Conservation (phyloP, 2,329 filamentous ascomycete genomes). For the Phialocephala sp. region DNA sequence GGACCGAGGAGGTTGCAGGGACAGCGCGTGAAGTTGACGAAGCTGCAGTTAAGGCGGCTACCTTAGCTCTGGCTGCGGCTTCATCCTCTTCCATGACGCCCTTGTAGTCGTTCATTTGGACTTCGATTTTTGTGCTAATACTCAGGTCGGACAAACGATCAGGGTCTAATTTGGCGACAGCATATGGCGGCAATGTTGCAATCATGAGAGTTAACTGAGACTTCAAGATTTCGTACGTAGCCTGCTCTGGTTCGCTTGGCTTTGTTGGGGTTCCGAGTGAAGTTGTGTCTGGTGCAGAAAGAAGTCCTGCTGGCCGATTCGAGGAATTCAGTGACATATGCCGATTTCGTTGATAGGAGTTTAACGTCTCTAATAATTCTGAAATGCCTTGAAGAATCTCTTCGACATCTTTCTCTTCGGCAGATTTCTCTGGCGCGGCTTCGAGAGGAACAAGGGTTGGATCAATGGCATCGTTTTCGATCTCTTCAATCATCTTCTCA, state of each 20-base stretch:
- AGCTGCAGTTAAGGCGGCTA: slow-evolving; percentile 32
- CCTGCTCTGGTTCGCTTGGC: slow-evolving; percentile 62
- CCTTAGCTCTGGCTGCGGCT: slow-evolving; percentile 37
- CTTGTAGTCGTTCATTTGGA: slow-evolving; percentile 53
- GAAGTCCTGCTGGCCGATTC: slow-evolving; percentile 64
- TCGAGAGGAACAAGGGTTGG: slow-evolving; percentile 52
- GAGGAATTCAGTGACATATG: slow-evolving; percentile 71
- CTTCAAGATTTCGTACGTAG: slow-evolving; percentile 58
- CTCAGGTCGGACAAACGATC: slow-evolving; percentile 59
- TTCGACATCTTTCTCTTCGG: slow-evolving; percentile 66
- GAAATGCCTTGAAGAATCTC: slow-evolving; percentile 75
- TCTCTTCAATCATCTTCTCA: slow-evolving; percentile 60
- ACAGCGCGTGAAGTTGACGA: slow-evolving; percentile 31
- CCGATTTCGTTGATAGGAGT: slow-evolving; percentile 80
- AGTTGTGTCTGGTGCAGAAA: slow-evolving; percentile 65
- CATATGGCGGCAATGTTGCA: slow-evolving; percentile 58
- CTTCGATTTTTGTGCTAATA: slow-evolving; percentile 56
- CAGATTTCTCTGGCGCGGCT: slow-evolving; percentile 54
- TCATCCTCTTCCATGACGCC: slow-evolving; percentile 62
- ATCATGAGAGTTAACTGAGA: slow-evolving; percentile 58
- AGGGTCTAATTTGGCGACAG: slow-evolving; percentile 61
- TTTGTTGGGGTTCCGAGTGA: slow-evolving; percentile 64
- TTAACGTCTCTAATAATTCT: slow-evolving; percentile 75
- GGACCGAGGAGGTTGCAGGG: slow-evolving; percentile 30
- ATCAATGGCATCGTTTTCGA: slow-evolving; percentile 63